A percentile compares a stretch with the other conserved stretches of the same genome.
Conservation (phyloP, 2,329 filamentous ascomycete species). For the Fusarium graminum region DNA sequence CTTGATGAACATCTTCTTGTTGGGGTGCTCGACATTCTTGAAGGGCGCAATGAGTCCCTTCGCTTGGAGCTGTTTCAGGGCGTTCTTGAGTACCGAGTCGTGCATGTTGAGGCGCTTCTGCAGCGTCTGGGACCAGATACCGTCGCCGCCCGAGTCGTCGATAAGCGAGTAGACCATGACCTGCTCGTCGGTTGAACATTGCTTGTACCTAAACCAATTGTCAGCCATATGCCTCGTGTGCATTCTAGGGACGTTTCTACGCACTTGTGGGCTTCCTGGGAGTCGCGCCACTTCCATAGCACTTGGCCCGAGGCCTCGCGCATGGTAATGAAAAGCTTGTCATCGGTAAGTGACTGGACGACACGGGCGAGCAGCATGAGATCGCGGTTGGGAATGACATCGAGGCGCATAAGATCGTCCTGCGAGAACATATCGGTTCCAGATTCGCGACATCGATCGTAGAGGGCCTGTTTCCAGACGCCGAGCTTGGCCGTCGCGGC, state of each 20-base stretch:
- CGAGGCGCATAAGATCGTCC: conserved; percentile 68
- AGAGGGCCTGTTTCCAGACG: conserved; percentile 68
- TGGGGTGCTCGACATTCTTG: conserved; percentile 90
- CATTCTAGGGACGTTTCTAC: conserved; percentile 28
- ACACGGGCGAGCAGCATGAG: conserved; percentile 67
- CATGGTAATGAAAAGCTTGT: conserved; percentile 68
- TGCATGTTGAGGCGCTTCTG: conserved; percentile 85
- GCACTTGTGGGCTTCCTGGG: conserved; percentile 73
- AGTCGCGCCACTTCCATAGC: conserved; percentile 69
- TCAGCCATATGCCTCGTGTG: conserved; percentile 26
- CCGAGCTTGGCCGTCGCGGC: conserved; percentile 59
- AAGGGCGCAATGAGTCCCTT: conserved; percentile 89
- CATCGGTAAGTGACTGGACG: conserved; percentile 69
- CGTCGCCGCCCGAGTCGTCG: conserved; percentile 85
- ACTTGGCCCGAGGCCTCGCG: conserved; percentile 57
- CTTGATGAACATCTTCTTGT: conserved; percentile 97
- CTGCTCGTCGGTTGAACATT: conserved; percentile 77
- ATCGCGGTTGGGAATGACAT: conserved; percentile 69
- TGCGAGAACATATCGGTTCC: conserved; percentile 68
- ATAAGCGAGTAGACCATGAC: conserved; percentile 89
- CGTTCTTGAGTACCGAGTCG: conserved; percentile 83
- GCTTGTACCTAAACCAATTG: conserved; percentile 63
- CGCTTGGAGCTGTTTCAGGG: conserved; percentile 84
- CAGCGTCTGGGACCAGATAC: conserved; percentile 91
- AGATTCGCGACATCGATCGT: conserved; percentile 66